Percentiles rank a stretch among this genome's conserved stretches.
Evolutionary conservation across 2,329 filamentous ascomycete genomes (phyloP).

Genomic region (Eutypella sp.): DNA sequence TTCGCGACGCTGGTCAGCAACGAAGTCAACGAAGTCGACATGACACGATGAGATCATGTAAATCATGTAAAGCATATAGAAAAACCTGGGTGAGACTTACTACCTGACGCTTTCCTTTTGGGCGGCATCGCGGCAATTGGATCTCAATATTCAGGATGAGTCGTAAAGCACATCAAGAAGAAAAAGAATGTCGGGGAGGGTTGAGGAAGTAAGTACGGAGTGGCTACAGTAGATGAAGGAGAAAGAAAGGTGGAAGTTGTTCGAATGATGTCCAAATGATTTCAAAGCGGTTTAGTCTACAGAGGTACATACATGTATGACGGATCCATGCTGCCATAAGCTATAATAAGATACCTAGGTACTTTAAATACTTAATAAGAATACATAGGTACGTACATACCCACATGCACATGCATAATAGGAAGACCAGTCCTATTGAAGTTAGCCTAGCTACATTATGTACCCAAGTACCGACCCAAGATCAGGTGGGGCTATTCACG

Average conservation of each 20-base stretch:
- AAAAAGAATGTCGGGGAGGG: not conserved
- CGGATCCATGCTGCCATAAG: not conserved
- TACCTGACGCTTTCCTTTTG: slow-evolving; percentile 63
- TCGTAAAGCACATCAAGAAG: not conserved
- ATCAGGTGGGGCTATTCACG: too few species aligned
- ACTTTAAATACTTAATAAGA: not conserved
- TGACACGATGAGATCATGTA: not conserved
- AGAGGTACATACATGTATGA: not conserved
- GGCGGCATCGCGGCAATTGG: slow-evolving; percentile 51
- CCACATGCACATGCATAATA: not conserved
- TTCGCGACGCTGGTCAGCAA: slow-evolving; percentile 30
- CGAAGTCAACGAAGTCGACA: slow-evolving; percentile 5
- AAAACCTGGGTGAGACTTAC: slow-evolving; percentile 30
- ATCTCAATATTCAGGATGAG: slow-evolving; percentile 2
- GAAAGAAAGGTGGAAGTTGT: not conserved
- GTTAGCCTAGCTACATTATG: too few species aligned
- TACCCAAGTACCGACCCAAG: too few species aligned
- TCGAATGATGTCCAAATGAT: not conserved
- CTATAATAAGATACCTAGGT: not conserved
- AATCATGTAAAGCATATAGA: too few species aligned
- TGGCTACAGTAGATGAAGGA: not conserved
- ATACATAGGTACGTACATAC: not conserved
- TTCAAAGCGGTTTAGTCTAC: too few species aligned
- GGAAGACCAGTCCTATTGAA: too few species aligned
- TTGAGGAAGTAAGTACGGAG: not conserved